Evolutionary conservation across 2,329 filamentous ascomycete species (phyloP), one percentile per base, ranked within the genome.

Genomic region (Alternaria longipes): DNA sequence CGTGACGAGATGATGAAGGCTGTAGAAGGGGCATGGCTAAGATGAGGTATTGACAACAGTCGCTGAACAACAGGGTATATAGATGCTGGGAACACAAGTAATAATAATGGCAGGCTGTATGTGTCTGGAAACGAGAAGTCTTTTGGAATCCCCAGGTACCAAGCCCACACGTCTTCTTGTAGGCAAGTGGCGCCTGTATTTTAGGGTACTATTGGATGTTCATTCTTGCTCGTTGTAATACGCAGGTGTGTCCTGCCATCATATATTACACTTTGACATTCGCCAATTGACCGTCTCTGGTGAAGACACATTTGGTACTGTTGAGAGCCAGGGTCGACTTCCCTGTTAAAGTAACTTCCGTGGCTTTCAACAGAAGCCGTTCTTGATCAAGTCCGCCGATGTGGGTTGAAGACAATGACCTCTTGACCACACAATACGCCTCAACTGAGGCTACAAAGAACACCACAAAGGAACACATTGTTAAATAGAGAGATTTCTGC

Each of bases 11-110:
- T 50, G 46, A 9, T 50, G 20, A 20, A 12, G 20, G 34, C 30
- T 50, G 46, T 26, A 50, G 46, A 12, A 50, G 32, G 12, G 46
- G 46, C 46, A 50, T 50, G 46, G 46, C 20, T 50, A 50, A 30
- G 32, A 38, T 36, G 20, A 38, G 16, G 20, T 34, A 38, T 50
- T 16, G 20, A 16, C 11, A 38, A 24, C 5, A 38, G 20, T 38
- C 20, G 32, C 20, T 50, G 4, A 42, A 42, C 11, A 12, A 5
- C 20, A 24, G 20, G 6, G 20, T 11, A 16, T 24, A 24, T 12
- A 24, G 20, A 24, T 8, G 40, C 20, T 24, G 40, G 24, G 20
- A 42, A 42, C 20, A 5, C 5, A 20, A 16, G 3, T 4, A 4
- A 8, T 24, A 16, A 14, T 20, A 42, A 3, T 42, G 3, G 12